Evolutionary conservation across 1,284 basidiomycete species (phyloP).

Genomic region (Naganishia sp.): DNA sequence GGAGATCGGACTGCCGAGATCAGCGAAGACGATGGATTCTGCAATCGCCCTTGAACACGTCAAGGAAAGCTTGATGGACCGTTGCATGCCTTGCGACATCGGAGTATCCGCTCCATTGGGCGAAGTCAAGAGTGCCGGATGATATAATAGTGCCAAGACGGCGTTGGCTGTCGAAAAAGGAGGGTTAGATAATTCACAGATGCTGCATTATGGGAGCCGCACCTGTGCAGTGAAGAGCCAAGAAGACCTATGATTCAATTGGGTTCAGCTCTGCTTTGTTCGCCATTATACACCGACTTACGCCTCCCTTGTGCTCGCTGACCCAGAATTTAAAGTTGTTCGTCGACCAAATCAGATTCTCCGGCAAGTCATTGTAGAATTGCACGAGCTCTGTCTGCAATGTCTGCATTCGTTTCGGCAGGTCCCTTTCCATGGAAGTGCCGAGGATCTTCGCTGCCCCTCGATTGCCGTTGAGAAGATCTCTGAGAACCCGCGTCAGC

Average conservation of each 20-base stretch:
- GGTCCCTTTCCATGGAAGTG: conserved; percentile 33
- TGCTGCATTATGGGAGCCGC: conserved; percentile 40
- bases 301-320: conserved; percentile 51
- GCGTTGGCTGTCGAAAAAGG: conserved; percentile 50
- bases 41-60: conserved; percentile 53
- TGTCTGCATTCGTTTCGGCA: conserved; percentile 40
- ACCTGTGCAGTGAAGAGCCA: conserved; percentile 21
- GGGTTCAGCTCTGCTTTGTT: background rate
- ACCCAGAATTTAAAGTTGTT: conserved; percentile 52
- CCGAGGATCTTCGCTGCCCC: conserved; percentile 52
- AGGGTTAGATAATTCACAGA: conserved; percentile 24
- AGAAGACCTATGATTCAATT: background rate
- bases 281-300: conserved; percentile 34
- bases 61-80: conserved; percentile 51
- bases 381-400: conserved; percentile 53
- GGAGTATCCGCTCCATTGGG: conserved; percentile 54
- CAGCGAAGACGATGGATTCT: conserved; percentile 54
- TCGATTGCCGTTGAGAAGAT: conserved; percentile 54
- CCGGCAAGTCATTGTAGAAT: conserved; percentile 52
- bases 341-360: conserved; percentile 52
- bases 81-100: conserved; percentile 50
- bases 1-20: conserved; percentile 37
- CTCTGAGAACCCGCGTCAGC: conserved; percentile 20
- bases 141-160: conserved; percentile 55
- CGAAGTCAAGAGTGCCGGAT: conserved; percentile 53